Conservation (phyloP, 1,139 yeast genomes). For the Lodderomyces oxycetoniae region DNA sequence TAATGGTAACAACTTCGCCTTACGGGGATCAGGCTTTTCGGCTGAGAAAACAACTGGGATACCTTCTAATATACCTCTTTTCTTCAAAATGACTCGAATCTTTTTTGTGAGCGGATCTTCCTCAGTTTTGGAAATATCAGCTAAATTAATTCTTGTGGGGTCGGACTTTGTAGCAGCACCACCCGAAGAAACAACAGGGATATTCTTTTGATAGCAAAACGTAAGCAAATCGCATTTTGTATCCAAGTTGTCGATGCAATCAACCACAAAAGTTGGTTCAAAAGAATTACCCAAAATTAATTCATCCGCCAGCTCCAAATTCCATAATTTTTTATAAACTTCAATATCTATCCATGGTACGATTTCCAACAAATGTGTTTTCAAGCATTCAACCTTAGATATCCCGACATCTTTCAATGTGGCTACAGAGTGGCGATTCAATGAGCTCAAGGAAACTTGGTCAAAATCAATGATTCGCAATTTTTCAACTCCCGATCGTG, state of each 20-base stretch:
- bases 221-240: conserved; percentile 86
- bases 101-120: conserved; percentile 93
- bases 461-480: conserved; percentile 87
- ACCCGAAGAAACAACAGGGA: conserved; percentile 80
- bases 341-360: conserved; percentile 93
- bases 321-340: conserved; percentile 74
- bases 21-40: conserved; percentile 93
- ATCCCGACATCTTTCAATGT: conserved; percentile 83
- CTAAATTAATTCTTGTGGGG: conserved; percentile 42
- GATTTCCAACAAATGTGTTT: conserved; percentile 55
- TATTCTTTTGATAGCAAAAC: conserved; percentile 55
- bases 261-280: conserved; percentile 71
- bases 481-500: conserved; percentile 80
- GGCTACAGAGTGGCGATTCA: conserved; percentile 94
- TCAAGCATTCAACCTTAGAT: conserved; percentile 78
- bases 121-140: conserved; percentile 55
- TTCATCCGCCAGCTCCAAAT: conserved; percentile 55
- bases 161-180: conserved; percentile 83
- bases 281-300: conserved; percentile 41
- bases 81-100: conserved; percentile 76
- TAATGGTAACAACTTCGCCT: conserved; percentile 80
- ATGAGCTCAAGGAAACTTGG: conserved; percentile 86
- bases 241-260: conserved; percentile 93
- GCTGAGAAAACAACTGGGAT: conserved; percentile 90
- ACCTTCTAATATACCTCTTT: conserved; percentile 67